A percentile compares a stretch with the other conserved stretches of the same genome.
Evolutionary conservation across 495 filamentous ascomycete species (phyloP).

Genomic region (Penicillium nucicola): DNA sequence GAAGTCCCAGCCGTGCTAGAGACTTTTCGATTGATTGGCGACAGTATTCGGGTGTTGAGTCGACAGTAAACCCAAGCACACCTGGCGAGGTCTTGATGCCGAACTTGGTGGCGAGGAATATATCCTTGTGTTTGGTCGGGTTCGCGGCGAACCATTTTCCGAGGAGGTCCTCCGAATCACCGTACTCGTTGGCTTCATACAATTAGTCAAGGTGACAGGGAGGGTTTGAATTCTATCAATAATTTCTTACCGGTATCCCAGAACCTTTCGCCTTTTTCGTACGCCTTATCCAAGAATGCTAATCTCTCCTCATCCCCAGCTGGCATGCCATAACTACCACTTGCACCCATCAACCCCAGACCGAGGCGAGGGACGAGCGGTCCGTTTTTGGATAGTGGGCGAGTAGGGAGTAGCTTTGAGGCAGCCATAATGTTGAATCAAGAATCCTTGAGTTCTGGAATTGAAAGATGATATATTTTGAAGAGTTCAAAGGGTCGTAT

Average conservation of each 20-base stretch:
- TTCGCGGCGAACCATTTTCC: conserved; percentile 54
- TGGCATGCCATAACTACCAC: conserved; percentile 43
- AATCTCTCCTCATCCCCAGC: conserved; percentile 36
- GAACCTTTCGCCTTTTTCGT: conserved; percentile 51
- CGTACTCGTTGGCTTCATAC: conserved; percentile 48
- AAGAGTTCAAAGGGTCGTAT: too few relatives aligned
- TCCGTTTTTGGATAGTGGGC: conserved; percentile 51
- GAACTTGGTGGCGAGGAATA: conserved; percentile 61
- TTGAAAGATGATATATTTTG: too few relatives aligned
- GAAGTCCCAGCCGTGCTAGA: conserved; percentile 47
- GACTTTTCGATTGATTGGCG: conserved; percentile 46
- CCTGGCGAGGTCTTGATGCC: conserved; percentile 28
- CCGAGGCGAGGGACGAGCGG: conserved; percentile 54
- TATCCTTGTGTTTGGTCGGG: conserved; percentile 52
- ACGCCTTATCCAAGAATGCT: conserved; percentile 42
- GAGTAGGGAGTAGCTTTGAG: conserved; percentile 23
- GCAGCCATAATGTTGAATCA: too few relatives aligned
- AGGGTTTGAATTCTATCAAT: too few relatives aligned
- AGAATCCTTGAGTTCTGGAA: too few relatives aligned
- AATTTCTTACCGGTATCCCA: conserved; percentile 50
- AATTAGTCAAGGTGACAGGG: too few relatives aligned
- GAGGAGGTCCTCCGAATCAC: conserved; percentile 41
- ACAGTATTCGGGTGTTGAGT: conserved; percentile 53
- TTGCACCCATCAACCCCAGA: conserved; percentile 55
- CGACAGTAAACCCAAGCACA: conserved; percentile 20